Base-by-base conservation (phyloP, 2,329 filamentous ascomycete genomes). In the Hymenoscyphus linearis region DNA sequence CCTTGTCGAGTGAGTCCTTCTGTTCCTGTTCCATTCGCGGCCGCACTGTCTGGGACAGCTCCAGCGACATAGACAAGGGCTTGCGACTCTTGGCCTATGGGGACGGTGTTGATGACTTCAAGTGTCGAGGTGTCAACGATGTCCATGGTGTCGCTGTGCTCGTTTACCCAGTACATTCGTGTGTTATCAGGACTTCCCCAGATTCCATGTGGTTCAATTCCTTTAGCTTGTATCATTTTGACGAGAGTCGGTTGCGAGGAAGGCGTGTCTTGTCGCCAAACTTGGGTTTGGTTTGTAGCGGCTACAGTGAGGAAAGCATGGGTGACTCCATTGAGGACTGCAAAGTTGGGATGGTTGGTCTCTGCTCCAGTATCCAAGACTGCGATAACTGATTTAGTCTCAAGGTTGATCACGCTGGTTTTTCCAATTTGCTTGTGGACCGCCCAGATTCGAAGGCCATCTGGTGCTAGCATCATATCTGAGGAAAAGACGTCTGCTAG, bases 111-210 rank as follows among this genome's bases (percentile, higher is more conserved):
- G 34, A 55, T 55, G 25, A 59, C 52, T 35, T 55, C 18, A 26
- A 59, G 25, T 31, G 58, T 31, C 2, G 52, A 27, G 13, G 52
- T 59, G n/a, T 59, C 52, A 3, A 59, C 34, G 10, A 59, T n/a
- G 36, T 59, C 58, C 37, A 59, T 16, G 35, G 52, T 59, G 18
- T 59, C 58, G 31, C 52, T 55, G 36, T 59, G 58, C 31, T 59
- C 58, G 34, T 59, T 59, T 10, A 59, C 58, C 18, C 18, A 37
- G 35, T 55, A 59, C 52, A 59, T 59, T 10, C 50, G 35, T 47
- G 58, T 55, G n/a, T 47, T 55, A 47, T 59, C 58, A 2, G 58
- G 58, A n/a, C 58, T 59, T 40, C 52, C 58, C 58, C 58, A 59
- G 16, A 59, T 55, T 18, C 58, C 58, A 18, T 59, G 58, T 5